phyloP scores from a whole-genome alignment of 2,329 filamentous ascomycete species.

The Microsporum ferrugineum region DNA sequence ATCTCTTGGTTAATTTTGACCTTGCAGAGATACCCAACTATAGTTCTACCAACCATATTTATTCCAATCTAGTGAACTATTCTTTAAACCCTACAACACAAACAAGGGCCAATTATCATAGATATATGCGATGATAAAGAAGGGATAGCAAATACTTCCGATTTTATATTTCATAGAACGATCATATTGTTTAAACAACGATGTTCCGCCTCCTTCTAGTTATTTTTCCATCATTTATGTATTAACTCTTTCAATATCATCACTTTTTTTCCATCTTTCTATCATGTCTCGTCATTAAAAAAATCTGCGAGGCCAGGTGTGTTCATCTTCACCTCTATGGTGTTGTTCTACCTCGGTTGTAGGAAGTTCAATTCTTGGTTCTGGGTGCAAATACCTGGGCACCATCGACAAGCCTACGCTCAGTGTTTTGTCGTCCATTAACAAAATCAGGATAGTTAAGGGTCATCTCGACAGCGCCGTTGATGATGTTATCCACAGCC shows the following conservation, averaged over 20 bases:
- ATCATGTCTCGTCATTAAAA: background rate
- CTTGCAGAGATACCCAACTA: too few species aligned
- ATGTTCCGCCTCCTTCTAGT: background rate
- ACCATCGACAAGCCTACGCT: constrained; percentile 48
- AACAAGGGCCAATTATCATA: too few species aligned
- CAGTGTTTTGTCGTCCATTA: constrained; percentile 56
- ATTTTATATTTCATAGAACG: background rate
- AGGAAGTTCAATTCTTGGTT: background rate
- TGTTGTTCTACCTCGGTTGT: background rate
- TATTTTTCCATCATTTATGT: background rate
- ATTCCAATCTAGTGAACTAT: background rate
- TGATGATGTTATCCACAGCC: constrained; percentile 80
- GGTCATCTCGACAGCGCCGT: constrained; percentile 79
- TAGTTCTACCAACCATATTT: background rate
- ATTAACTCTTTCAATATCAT: background rate
- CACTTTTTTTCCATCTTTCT: background rate
- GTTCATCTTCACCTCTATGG: background rate
- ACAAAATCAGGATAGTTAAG: constrained; percentile 96
- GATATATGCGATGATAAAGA: too few species aligned
- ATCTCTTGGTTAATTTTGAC: too few species aligned
- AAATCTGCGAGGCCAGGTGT: background rate
- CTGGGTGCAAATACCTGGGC: constrained; percentile 9
- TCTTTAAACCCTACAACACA: background rate
- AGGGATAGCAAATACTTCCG: background rate
- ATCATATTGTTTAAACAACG: background rate